These are phyloP conservation scores for Apiotrichum gracile DNA, from an alignment of 1,284 basidiomycete species.

Conservation along the genomic window DNA sequence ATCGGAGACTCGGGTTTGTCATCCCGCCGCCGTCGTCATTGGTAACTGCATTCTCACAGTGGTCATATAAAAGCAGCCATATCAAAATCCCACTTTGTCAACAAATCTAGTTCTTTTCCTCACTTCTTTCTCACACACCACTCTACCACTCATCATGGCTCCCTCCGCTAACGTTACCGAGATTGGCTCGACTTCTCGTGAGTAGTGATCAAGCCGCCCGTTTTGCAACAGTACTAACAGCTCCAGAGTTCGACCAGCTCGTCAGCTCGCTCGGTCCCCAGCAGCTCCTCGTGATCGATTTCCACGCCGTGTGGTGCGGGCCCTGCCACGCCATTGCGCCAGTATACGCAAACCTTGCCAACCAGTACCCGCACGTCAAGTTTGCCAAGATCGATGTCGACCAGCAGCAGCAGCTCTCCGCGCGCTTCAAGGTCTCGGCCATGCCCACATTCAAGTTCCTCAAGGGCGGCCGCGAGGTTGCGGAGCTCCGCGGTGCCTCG, in stretches of 20 bases:
- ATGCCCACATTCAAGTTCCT: conserved; percentile 53
- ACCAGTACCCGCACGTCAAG: conserved; percentile 16
- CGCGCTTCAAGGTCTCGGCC: conserved; percentile 45
- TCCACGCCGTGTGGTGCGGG: conserved; percentile 43
- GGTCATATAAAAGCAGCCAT: too few species aligned
- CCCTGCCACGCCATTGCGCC: conserved; percentile 47
- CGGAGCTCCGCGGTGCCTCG: conserved; percentile 43
- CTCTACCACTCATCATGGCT: neutral
- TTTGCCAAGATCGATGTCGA: conserved; percentile 49
- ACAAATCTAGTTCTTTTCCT: too few species aligned
- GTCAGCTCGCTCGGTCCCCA: conserved; percentile 23
- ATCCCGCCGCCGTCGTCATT: too few species aligned
- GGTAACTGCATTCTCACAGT: too few species aligned
- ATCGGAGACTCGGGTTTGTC: too few species aligned
- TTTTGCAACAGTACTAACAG: neutral
- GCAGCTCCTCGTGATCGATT: conserved; percentile 40
- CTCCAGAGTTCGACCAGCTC: conserved; percentile 38
- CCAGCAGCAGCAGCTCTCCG: conserved; percentile 42
- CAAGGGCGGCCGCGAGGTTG: conserved; percentile 46
- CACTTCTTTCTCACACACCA: neutral
- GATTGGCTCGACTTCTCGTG: conserved; percentile 3
- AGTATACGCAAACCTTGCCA: conserved; percentile 35
- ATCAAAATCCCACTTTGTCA: neutral
- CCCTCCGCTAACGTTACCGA: neutral
- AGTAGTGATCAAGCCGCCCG: neutral